These are phyloP conservation scores for Cymodocea nodosa DNA, from an alignment of 116 monocot species.

Conservation along the genomic window DNA sequence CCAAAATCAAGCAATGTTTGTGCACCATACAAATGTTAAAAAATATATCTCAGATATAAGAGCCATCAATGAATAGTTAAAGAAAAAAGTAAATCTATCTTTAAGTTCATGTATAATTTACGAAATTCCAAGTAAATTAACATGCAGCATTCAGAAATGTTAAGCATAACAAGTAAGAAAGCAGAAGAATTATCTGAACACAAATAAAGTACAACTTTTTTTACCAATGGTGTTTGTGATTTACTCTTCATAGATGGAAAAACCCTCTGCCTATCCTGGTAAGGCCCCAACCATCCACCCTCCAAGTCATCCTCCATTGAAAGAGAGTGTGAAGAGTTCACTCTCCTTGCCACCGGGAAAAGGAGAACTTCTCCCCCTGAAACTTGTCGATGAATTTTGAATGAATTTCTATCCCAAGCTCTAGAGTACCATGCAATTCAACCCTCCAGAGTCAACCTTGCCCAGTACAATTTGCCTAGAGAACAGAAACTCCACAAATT, in stretches of 20 bases:
- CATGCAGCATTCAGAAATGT: too few species aligned
- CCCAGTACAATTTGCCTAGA: too few species aligned
- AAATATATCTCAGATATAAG: too few species aligned
- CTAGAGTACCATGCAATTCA: neutral
- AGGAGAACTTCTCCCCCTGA: conserved; percentile 84
- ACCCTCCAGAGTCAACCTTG: neutral
- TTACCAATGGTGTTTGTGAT: conserved; percentile 65
- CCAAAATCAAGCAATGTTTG: too few species aligned
- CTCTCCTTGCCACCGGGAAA: conserved; percentile 54
- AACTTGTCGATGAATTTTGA: conserved; percentile 71
- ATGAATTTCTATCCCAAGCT: neutral
- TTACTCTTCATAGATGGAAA: conserved; percentile 67
- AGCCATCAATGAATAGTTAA: too few species aligned
- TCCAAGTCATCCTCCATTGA: conserved; percentile 90
- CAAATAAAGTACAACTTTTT: neutral
- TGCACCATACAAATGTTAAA: too few species aligned
- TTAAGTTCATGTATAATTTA: too few species aligned
- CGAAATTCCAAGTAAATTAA: too few species aligned
- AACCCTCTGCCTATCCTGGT: conserved; percentile 50
- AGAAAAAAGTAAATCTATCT: too few species aligned
- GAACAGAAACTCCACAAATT: too few species aligned
- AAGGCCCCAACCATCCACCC: conserved; percentile 40
- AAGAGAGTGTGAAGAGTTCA: conserved; percentile 49
- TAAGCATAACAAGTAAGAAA: neutral
- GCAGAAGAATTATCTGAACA: neutral